phyloP scores from a whole-genome alignment of 2,329 filamentous ascomycete genomes.

The Dactylellina leptospora region DNA sequence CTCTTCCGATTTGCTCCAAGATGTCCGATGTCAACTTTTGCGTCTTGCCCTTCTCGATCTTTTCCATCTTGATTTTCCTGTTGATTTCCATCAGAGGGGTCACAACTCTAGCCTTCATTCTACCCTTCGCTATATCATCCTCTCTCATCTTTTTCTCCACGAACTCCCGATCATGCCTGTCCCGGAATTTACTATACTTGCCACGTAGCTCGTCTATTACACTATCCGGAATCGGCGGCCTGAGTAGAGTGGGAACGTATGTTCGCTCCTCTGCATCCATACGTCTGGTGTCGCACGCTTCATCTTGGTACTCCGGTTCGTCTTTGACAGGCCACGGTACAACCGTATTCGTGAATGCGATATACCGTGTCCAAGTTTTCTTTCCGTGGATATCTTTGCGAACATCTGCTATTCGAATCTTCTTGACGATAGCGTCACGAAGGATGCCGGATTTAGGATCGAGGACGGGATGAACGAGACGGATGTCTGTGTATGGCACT shows the following conservation, averaged over 20 bases:
- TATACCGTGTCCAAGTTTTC: constrained; percentile 67
- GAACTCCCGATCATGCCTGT: constrained; percentile 79
- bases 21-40: constrained; percentile 67
- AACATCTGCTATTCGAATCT: constrained; percentile 68
- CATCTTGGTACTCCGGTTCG: constrained; percentile 65
- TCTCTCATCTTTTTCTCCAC: constrained; percentile 71
- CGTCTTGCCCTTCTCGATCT: constrained; percentile 67
- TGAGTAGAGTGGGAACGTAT: constrained; percentile 79
- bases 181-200: constrained; percentile 82
- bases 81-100: constrained; percentile 71
- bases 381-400: constrained; percentile 66
- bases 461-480: constrained; percentile 79
- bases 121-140: constrained; percentile 63
- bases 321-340: constrained; percentile 78
- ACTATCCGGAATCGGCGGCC: constrained; percentile 78
- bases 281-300: constrained; percentile 75
- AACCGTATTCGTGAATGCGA: constrained; percentile 71
- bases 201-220: constrained; percentile 87
- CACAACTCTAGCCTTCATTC: constrained; percentile 58
- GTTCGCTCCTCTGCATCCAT: constrained; percentile 77
- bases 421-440: constrained; percentile 79
- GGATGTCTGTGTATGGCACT: constrained; percentile 75
- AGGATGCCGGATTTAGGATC: constrained; percentile 71
- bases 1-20: constrained; percentile 70
- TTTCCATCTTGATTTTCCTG: constrained; percentile 65